Evolutionary conservation across 139 green algal species (phyloP).

Genomic region (Gonium pectorale): DNA sequence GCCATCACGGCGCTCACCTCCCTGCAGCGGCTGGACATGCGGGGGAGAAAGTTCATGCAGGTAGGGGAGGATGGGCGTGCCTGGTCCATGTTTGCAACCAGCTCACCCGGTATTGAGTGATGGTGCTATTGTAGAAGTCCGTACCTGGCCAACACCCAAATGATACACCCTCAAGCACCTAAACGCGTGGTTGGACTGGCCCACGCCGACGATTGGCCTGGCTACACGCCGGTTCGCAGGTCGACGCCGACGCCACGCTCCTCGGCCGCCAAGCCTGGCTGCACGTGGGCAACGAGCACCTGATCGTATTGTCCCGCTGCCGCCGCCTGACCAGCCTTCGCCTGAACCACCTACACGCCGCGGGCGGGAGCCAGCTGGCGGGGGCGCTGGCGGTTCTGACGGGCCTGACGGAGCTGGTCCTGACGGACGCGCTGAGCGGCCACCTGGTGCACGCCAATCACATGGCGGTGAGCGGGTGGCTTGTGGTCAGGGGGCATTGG

Average conservation of each 20-base stretch:
- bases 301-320: constrained; percentile 5
- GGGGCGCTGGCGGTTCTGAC: background rate
- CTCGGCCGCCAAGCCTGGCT: constrained; percentile 1
- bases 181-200: too few relatives aligned
- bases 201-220: background rate
- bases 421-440: constrained; percentile 29
- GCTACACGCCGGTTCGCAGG: background rate
- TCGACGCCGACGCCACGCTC: background rate
- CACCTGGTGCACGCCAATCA: background rate
- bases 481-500: background rate
- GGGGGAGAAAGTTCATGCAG: constrained; percentile 35
- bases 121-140: too few relatives aligned
- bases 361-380: background rate
- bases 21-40: constrained; percentile 20
- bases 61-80: too few relatives aligned
- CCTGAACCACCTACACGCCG: constrained; percentile 35
- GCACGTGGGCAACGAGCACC: constrained; percentile 17
- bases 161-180: too few relatives aligned
- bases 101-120: too few relatives aligned
- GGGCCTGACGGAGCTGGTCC: background rate
- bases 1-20: background rate
- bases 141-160: too few relatives aligned
- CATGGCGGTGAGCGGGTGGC: background rate
- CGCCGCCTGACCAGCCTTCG: background rate
- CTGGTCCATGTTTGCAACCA: too few relatives aligned